Percentiles rank a stretch among this genome's conserved stretches.
phyloP scores from a whole-genome alignment of 805 yeast species.

The Cyberlindnera japonica region DNA sequence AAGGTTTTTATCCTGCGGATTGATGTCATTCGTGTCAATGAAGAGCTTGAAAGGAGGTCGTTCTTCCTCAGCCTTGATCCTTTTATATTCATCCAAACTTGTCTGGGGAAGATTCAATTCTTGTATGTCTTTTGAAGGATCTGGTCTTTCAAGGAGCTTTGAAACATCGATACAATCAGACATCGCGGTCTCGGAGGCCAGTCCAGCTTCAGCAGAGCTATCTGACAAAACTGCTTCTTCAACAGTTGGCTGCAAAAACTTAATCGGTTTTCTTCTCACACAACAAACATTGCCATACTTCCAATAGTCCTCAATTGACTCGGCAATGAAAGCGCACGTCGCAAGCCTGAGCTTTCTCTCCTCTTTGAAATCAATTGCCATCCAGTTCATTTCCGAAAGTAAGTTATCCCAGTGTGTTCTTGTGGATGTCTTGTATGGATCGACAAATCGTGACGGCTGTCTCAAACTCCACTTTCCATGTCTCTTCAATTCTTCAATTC shows the following conservation, averaged over 20 bases:
- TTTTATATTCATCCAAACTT: conserved; percentile 29
- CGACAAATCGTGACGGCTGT: conserved; percentile 70
- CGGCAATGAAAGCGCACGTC: conserved; percentile 65
- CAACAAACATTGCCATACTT: conserved; percentile 66
- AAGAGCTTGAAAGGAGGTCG: conserved; percentile 32
- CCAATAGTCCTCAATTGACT: conserved; percentile 78
- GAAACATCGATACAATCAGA: conserved; percentile 36
- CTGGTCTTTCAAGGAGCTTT: conserved; percentile 31
- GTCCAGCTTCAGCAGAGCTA: conserved; percentile 12
- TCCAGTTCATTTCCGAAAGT: conserved; percentile 78
- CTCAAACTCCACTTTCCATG: conserved; percentile 87
- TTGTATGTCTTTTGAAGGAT: conserved; percentile 29
- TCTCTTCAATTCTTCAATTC: conserved; percentile 88
- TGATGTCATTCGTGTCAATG: conserved; percentile 30
- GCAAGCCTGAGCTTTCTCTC: conserved; percentile 65
- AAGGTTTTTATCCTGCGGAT: conserved; percentile 32
- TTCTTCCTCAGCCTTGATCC: conserved; percentile 5
- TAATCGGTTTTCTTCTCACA: conserved; percentile 48
- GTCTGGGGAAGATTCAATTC: conserved; percentile 29
- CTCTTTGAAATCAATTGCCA: conserved; percentile 74
- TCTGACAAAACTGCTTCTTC: conserved; percentile 5
- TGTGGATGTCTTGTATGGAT: conserved; percentile 49
- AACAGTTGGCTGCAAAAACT: conserved; percentile 21
- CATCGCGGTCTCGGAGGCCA: background rate
- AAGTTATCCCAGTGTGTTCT: conserved; percentile 67